A percentile compares a stretch with the other conserved stretches of the same genome.
These are phyloP conservation scores for Leishmania major DNA, from an alignment of 208 protist species.

Conservation along the genomic window DNA sequence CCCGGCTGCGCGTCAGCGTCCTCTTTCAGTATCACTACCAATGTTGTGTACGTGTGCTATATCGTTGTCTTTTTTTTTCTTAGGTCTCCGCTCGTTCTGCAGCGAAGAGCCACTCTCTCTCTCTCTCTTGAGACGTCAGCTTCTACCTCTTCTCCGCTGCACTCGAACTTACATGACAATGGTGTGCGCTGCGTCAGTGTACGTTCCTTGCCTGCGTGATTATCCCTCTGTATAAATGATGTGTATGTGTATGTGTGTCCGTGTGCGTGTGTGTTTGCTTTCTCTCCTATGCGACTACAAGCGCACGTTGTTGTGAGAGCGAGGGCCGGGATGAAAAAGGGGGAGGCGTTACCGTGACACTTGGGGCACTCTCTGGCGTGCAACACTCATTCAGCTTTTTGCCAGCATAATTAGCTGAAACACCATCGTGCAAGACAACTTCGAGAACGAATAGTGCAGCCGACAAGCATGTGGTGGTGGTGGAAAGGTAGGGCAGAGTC, in stretches of 20 bases:
- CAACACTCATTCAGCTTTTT: not conserved
- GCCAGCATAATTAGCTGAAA: not conserved
- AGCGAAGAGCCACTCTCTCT: not conserved
- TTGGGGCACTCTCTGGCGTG: not conserved
- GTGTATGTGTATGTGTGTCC: not conserved
- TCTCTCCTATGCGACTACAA: not conserved
- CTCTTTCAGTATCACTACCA: not conserved
- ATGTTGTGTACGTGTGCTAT: conserved; percentile 5
- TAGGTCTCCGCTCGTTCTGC: not conserved
- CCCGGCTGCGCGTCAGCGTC: not conserved
- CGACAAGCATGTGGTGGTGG: not conserved
- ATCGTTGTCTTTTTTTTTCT: conserved; percentile 2
- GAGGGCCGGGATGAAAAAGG: not conserved
- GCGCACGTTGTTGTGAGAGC: not conserved
- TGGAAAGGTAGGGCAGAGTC: not conserved
- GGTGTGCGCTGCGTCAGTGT: not conserved
- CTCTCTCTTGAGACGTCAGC: not conserved
- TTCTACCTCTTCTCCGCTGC: not conserved
- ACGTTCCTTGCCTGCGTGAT: not conserved
- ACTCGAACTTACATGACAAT: not conserved
- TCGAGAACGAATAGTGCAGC: not conserved
- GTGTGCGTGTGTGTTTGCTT: not conserved
- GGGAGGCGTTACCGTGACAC: not conserved
- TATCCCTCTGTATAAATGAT: not conserved
- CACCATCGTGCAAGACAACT: not conserved